Evolutionary conservation across 2,329 filamentous ascomycete genomes (phyloP).

Genomic region (Penicillium sp.): DNA sequence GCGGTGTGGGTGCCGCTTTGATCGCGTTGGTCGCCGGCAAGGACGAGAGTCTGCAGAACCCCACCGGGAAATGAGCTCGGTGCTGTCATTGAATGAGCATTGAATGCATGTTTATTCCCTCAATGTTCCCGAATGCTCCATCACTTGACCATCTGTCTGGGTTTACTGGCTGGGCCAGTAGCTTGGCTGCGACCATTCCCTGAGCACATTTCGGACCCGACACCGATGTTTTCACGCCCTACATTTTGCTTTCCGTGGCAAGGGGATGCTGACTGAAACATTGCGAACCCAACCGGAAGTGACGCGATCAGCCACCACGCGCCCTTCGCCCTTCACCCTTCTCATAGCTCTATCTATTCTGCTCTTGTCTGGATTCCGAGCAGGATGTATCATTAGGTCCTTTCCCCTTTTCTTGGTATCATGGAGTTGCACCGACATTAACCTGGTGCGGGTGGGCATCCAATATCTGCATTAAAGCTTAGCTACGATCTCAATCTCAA

Average conservation of each 20-base stretch:
- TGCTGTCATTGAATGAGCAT: background rate
- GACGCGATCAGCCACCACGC: constrained; percentile 2
- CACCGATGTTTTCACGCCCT: background rate
- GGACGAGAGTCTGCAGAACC: constrained; percentile 16
- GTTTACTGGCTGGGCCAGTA: constrained; percentile 7
- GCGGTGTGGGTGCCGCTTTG: constrained; percentile 87
- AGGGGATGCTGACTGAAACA: background rate
- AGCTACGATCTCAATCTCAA: constrained; percentile 4
- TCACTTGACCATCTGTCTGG: background rate
- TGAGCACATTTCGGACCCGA: background rate
- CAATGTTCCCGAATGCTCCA: background rate
- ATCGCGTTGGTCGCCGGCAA: constrained; percentile 82
- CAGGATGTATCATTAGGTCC: constrained; percentile 13
- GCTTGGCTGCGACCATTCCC: background rate
- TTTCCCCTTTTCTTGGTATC: background rate
- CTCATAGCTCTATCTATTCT: constrained; percentile 1
- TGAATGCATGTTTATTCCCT: background rate
- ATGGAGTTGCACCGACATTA: constrained; percentile 13
- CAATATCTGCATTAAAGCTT: constrained; percentile 9
- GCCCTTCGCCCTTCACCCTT: background rate
- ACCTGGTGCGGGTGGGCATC: constrained; percentile 11
- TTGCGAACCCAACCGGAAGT: background rate
- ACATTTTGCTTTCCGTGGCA: background rate
- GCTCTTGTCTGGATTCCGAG: constrained; percentile 2
- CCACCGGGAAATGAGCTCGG: constrained; percentile 12